Evolutionary conservation across 2,329 filamentous ascomycete species (phyloP), one percentile per base, ranked within the genome.

Genomic region (Penicillium hordei): DNA sequence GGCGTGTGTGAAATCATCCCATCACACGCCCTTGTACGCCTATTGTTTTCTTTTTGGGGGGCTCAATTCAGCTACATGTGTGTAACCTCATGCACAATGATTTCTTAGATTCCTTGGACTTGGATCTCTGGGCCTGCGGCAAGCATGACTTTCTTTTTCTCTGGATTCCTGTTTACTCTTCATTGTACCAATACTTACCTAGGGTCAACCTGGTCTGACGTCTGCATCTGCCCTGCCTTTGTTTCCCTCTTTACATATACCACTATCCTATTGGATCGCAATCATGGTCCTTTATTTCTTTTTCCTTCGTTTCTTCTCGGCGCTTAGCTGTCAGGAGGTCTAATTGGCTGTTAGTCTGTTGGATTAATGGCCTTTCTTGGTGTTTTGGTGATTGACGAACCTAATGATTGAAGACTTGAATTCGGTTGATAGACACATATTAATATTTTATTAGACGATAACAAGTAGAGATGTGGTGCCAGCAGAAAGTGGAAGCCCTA

Each of bases 191-290:
- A 57, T 53, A 39, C 46, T 55, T 25, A 46, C 44, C 34, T 34
- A 48, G 36, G 49, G 31, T 46, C 15, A 29, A 23, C 27, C 25
- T 34, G 29, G 48, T 48, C 42, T 25, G 29, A 43, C 38, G 29
- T 34, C 49, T 53, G 49, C 49, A 53, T 53, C 36, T 57, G 46
- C 27, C 25, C 49, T 44, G 19, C 19, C 19, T 42, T 53, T 42
- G 34, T 42, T 25, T 36, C 27, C 17, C 29, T 40, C 13, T 34
- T 57, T 46, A 53, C 49, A 57, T 53, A 57, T 57, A 53, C 55
- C 55, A 57, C 44, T 39, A 17, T 48, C 15, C 43, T 36, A 53
- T 48, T 36, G 55, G 49, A 57, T 40, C 12, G 42, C 34, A 46
- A 21, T 43, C 9, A 17, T 44, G 34, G 42, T 46, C 33, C 29